phyloP scores from a whole-genome alignment of 75 land plant genomes.

The Cryptomeria japonica region DNA sequence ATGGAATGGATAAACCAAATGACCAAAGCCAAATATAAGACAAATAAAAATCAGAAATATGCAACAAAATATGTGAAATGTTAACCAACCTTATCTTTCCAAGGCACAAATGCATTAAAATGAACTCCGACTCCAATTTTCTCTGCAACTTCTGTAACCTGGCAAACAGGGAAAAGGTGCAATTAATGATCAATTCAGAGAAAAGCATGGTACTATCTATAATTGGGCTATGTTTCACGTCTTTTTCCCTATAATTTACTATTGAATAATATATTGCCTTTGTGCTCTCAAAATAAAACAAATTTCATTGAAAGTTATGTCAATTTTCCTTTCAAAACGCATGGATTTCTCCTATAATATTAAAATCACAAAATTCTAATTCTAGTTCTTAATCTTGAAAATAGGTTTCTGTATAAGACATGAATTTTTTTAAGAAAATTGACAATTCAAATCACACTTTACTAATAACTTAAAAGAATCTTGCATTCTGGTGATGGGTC shows the following conservation, averaged over 20 bases:
- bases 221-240: background rate
- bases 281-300: background rate
- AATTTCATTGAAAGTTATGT: background rate
- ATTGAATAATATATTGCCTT: background rate
- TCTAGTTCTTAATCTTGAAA: background rate
- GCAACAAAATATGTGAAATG: background rate
- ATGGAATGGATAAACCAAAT: background rate
- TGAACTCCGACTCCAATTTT: slow-evolving; percentile 90
- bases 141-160: slow-evolving; percentile 77
- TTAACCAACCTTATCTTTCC: slow-evolving; percentile 66
- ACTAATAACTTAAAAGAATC: background rate
- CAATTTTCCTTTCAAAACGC: background rate
- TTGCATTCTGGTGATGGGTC: background rate
- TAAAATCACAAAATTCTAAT: background rate
- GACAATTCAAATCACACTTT: background rate
- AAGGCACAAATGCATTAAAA: slow-evolving; percentile 89
- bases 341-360: background rate
- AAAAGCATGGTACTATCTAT: background rate
- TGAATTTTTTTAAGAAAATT: background rate
- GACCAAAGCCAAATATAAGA: background rate
- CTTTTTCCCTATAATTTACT: background rate
- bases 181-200: background rate
- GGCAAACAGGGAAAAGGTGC: slow-evolving; percentile 6
- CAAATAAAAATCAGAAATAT: background rate
- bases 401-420: background rate